Conservation (phyloP, 2,329 filamentous ascomycete species). For the Fusarium anguioides region DNA sequence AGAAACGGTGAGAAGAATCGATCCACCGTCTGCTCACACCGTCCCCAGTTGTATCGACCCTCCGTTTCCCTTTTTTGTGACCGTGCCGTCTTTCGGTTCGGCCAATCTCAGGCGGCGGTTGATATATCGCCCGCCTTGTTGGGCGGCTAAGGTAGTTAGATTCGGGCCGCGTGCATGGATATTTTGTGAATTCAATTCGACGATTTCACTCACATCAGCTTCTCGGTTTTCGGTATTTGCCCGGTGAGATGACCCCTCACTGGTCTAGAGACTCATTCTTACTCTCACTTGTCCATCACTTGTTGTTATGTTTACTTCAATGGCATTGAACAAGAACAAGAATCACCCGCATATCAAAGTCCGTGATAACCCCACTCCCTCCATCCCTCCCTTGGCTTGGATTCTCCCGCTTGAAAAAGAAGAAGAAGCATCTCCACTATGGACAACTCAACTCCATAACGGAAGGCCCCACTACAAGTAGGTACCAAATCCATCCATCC, state of each 20-base stretch:
- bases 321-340: not conserved
- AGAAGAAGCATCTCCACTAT: slow-evolving; percentile 30
- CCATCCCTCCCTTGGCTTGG: not conserved
- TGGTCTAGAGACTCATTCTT: not conserved
- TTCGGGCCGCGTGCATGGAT: slow-evolving; percentile 43
- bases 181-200: slow-evolving; percentile 24
- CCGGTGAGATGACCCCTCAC: too few species aligned
- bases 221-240: slow-evolving; percentile 1
- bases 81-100: slow-evolving; percentile 17
- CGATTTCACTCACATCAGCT: slow-evolving; percentile 11
- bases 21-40: slow-evolving; percentile 29
- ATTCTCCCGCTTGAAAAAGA: slow-evolving; percentile 7
- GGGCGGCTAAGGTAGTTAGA: slow-evolving; percentile 35
- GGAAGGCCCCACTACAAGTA: slow-evolving; percentile 39
- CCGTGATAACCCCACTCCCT: slow-evolving; percentile 44
- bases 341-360: slow-evolving; percentile 8
- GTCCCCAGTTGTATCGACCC: slow-evolving; percentile 12
- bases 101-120: slow-evolving; percentile 22
- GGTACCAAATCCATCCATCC: not conserved
- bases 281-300: not conserved
- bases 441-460: slow-evolving; percentile 35
- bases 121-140: slow-evolving; percentile 8
- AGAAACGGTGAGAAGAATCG: slow-evolving; percentile 25
- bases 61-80: slow-evolving; percentile 29
- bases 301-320: not conserved